Percentiles rank a stretch among this genome's conserved stretches.
These are phyloP conservation scores for Cynara cardunculus DNA, from an alignment of 129 eudicot species.

Conservation along the genomic window DNA sequence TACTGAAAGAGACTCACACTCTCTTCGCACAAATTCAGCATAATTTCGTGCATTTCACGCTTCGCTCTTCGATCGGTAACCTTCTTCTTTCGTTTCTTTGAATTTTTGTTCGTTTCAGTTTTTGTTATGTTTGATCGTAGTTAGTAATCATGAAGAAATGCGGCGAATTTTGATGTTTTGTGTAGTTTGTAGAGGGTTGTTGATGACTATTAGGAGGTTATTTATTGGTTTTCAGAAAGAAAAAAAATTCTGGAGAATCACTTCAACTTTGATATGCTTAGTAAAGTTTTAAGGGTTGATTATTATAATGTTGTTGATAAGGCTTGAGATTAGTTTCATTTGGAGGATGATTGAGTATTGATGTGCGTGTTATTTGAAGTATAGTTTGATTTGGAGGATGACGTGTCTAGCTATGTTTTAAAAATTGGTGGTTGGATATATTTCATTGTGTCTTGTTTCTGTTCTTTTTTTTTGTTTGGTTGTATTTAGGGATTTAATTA, in stretches of 20 bases:
- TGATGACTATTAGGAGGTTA: not conserved
- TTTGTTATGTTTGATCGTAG: not conserved
- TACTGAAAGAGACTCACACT: conserved; percentile 16
- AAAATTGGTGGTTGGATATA: conserved; percentile 13
- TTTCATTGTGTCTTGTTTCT: not conserved
- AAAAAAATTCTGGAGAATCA: not conserved
- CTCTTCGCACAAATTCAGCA: conserved; percentile 6
- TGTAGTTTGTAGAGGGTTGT: not conserved
- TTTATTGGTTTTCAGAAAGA: not conserved
- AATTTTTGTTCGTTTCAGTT: conserved; percentile 14
- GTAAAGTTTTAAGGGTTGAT: conserved; percentile 2
- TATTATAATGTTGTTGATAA: conserved; percentile 25
- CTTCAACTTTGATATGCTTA: not conserved
- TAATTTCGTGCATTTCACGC: conserved; percentile 32
- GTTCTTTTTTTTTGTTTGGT: not conserved
- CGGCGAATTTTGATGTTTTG: not conserved
- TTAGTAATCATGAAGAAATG: conserved; percentile 5
- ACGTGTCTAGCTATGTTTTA: conserved; percentile 6
- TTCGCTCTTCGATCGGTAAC: conserved; percentile 29
- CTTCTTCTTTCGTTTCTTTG: not conserved
- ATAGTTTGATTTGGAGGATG: conserved; percentile 11
- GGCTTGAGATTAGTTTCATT: conserved; percentile 8
- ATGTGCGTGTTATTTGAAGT: conserved; percentile 6
- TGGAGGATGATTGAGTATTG: conserved; percentile 10
- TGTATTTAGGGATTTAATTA: not conserved